Base-by-base conservation (phyloP, 1,284 basidiomycete species). In the Cutaneotrichosporon daszewskae region DNA sequence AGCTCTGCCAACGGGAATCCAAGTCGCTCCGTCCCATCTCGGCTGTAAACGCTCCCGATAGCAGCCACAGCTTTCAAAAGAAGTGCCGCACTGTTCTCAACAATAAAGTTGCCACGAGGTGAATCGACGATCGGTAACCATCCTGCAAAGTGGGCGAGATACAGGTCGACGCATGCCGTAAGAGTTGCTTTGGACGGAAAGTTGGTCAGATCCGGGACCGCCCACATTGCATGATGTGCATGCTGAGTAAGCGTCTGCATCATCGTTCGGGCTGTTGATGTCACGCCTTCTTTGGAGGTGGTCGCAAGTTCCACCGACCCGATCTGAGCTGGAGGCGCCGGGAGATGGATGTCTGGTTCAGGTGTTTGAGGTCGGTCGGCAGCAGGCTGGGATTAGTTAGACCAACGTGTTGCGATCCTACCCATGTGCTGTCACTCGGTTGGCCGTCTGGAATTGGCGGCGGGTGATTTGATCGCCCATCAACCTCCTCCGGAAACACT, bases 61-160 rank as follows among this genome's bases (percentile, higher is more conserved):
- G 55, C 55, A 2, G 55, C 50, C 34, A 55, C 41, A 10, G 51
- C 43, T 37, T 51, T 53, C 36, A 57, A 38, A 0, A 59, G 36
- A 4, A 59, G 23, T 5, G 55, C 48, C 1, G 55, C 41, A 12
- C 42, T 38, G 32, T 52, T 45, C 22, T 40, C 34, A 3, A 51
- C 26, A 3, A 36, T 26, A 28, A 54, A 58, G 6, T 32, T 38
- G 2, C 41, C 49, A 8, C 38, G 23, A 8, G 43, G 35, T 3
- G 17, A 24, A 19, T 58, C 46, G 4, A 55, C 19, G 11, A 59
- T 41, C 0, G 57, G 55, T 7, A 57, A 33, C 47, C 55, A 53
- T 6, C 35, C 32, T 2, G 53, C 46, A 27, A 57, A 59, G 35
- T 55, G 53, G 25, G 35, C 33, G 4, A 53, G 38, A 33, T 53